Evolutionary conservation across 192 early-diverging fungal species (phyloP).

Genomic region (Diversispora eburnea): DNA sequence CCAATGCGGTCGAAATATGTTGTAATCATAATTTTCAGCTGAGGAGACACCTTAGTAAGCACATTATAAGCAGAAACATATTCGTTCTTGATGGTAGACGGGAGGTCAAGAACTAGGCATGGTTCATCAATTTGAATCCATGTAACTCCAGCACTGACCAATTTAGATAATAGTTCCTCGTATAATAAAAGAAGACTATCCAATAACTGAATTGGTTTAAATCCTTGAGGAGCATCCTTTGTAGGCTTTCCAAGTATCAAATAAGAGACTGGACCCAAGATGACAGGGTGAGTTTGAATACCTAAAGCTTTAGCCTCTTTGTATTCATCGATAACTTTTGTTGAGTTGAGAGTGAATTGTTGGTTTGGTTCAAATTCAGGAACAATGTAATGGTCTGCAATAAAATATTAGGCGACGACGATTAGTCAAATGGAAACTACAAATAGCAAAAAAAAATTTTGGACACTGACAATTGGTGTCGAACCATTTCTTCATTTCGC

Average conservation of each 20-base stretch:
- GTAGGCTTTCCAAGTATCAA: slow-evolving; percentile 81
- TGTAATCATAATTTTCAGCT: slow-evolving; percentile 74
- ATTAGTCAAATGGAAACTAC: neutral
- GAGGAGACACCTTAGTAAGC: slow-evolving; percentile 48
- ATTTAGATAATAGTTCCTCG: slow-evolving; percentile 65
- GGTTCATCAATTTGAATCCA: slow-evolving; percentile 90
- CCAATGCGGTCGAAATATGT: slow-evolving; percentile 92
- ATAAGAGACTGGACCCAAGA: slow-evolving; percentile 90
- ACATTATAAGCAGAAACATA: slow-evolving; percentile 63
- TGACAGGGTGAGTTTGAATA: slow-evolving; percentile 86
- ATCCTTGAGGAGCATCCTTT: slow-evolving; percentile 57
- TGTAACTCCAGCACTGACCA: slow-evolving; percentile 72
- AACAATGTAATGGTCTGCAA: slow-evolving; percentile 65
- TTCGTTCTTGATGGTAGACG: slow-evolving; percentile 44
- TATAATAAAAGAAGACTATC: slow-evolving; percentile 79
- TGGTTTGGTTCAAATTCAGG: slow-evolving; percentile 80
- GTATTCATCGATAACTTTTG: slow-evolving; percentile 81
- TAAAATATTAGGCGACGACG: neutral
- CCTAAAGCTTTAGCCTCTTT: slow-evolving; percentile 89
- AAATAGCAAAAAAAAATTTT: neutral
- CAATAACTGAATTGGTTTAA: slow-evolving; percentile 75
- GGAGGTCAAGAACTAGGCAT: slow-evolving; percentile 63
- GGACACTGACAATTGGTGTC: slow-evolving; percentile 94
- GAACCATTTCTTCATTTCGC: slow-evolving; percentile 99
- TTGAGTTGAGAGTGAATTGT: slow-evolving; percentile 62